Evolutionary conservation across 192 early-diverging fungal genomes (phyloP), one percentile per base, ranked within the genome.

Genomic region (Pecoramyces ruminantium): DNA sequence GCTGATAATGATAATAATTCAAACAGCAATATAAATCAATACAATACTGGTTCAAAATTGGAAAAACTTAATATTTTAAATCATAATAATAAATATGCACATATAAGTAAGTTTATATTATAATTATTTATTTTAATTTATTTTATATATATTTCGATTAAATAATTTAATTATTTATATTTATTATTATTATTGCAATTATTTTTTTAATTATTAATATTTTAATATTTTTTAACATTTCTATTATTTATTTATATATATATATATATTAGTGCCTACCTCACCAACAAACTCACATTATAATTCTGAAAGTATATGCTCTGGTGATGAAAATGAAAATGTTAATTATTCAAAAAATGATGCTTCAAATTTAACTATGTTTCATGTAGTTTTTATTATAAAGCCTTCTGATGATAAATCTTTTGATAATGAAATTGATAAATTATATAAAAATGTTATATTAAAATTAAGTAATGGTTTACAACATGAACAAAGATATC

Each of bases 361-460:
- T 14, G 83, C 87, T 0, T 81, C 86, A 4, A 86, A 85, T 84
- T 92, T 94, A 84, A 90, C 92, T 12, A 90, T 90, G 83, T 95
- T 95, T 84, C 92, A 95, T 86, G 85, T 95, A 16, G 93, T 95
- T 13, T 93, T 94, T 83, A 93, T 93, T 4, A 80, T 93, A n/a
- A 83, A 84, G 29, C 88, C 89, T 28, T 83, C 85, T 9, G 79
- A 40, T 80, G 18, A 85, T 58, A 51, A 83, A 85, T 28, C 79
- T 27, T 38, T 38, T 80, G 30, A 84, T 82, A 79, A 79, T 79
- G 89, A 93, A 51, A 89, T 93, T 0, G 88, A 95, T 79, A 84
- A 82, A 25, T 84, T 95, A 67, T 95, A 95, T 85, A 85, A 88
- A 29, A 87, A 93, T 84, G 89, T 93, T 79, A 87, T 94, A 21